Evolutionary conservation across 2,329 filamentous ascomycete genomes (phyloP), one percentile per base, ranked within the genome.

Genomic region (Calycina herbarum): DNA sequence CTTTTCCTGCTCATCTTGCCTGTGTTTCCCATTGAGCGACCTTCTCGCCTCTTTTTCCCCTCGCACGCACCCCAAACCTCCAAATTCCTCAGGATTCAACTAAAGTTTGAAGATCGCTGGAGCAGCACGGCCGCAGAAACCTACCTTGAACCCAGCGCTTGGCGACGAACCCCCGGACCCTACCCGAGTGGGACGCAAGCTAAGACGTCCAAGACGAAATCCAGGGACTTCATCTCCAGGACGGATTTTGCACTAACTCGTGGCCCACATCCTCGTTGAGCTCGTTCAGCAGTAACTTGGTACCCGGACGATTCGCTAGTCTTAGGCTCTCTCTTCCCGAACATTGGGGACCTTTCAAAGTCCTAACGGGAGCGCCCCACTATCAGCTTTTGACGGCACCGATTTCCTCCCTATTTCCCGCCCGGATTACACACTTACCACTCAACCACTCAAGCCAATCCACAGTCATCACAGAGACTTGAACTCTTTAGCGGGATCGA

Each of bases 41-140:
- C n/a, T 10, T 35, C 56, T 58, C 56, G 57, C 57, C 27, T 38
- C 6, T 59, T 59, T 31, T 17, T 10, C n/a, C 29, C 27, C 45
- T 62, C 29, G 60, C 60, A 56, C 60, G 60, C 48, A 38, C 60
- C 60, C n/a, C 60, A 62, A 62, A 48, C 4, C 31, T 40, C 59
- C 42, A 61, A 61, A 61, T 61, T 42, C 35, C 45, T 24, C 56
- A 64, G 64, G 67, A 69, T 68, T 69, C 61, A 68, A 51, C 45
- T 51, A 51, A 51, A 51, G 45, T 51, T 51, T 51, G 65, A 65
- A 68, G 68, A 71, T 70, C 69, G 65, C 31, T 33, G 24, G 27
- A 35, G 20, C 54, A 33, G 27, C 54, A 35, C 54, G 54, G 31
- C 54, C 27, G 54, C 54, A 24, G 31, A 31, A 57, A 35, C n/a